A percentile compares a stretch with the other conserved stretches of the same genome.
Conservation (phyloP, 768 basidiomycete species). For the Serpula lacrymans region DNA sequence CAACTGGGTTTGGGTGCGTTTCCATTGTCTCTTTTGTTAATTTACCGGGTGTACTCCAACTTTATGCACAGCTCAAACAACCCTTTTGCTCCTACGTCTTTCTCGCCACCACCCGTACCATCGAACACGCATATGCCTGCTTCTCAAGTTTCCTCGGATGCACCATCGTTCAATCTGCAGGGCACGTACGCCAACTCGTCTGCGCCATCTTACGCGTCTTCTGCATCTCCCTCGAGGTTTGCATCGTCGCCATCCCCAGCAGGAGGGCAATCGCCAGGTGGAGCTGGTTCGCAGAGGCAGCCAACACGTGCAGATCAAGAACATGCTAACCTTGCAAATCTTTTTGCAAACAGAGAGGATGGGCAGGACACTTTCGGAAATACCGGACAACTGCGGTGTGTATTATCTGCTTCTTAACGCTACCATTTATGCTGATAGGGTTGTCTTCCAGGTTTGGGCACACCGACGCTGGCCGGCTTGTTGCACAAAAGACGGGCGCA, state of each 20-base stretch:
- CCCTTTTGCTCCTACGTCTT: conserved; percentile 68
- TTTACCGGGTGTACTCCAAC: conserved; percentile 13
- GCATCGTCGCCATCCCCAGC: conserved; percentile 37
- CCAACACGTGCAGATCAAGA: conserved; percentile 60
- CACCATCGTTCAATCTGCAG: conserved; percentile 63
- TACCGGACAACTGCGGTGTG: conserved; percentile 65
- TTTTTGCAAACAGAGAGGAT: conserved; percentile 88
- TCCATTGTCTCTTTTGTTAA: not conserved
- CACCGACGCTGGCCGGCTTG: conserved; percentile 49
- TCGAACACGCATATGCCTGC: conserved; percentile 32
- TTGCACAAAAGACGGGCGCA: conserved; percentile 45
- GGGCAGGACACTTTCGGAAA: conserved; percentile 98
- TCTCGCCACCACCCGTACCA: conserved; percentile 26
- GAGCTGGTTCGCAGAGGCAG: conserved; percentile 13
- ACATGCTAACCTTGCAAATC: conserved; percentile 67
- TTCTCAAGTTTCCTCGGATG: conserved; percentile 28
- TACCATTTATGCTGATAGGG: conserved; percentile 5
- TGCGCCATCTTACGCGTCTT: conserved; percentile 26
- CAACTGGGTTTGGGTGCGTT: conserved; percentile 74
- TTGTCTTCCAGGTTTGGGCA: conserved; percentile 47
- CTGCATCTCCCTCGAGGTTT: conserved; percentile 42
- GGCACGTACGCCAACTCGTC: conserved; percentile 60
- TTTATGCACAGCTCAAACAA: conserved; percentile 78
- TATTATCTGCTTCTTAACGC: conserved; percentile 14
- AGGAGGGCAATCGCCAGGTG: conserved; percentile 20